These are phyloP conservation scores for Parastagonospora nodorum DNA, from an alignment of 2,329 filamentous ascomycete species.

Conservation along the genomic window DNA sequence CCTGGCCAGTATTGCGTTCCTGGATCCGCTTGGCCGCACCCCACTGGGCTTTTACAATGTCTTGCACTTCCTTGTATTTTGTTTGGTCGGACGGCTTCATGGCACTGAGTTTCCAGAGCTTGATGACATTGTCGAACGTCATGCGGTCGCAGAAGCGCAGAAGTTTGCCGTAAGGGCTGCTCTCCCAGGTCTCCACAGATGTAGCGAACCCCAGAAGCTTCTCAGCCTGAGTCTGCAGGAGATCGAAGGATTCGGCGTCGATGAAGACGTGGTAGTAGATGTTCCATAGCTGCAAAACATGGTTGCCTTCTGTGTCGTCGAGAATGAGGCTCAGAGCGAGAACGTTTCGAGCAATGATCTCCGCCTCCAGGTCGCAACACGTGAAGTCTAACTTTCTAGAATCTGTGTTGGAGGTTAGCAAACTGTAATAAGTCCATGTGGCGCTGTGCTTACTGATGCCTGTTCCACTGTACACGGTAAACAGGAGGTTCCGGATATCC, in stretches of 20 bases:
- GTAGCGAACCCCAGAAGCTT: conserved; percentile 50
- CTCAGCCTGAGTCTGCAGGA: conserved; percentile 51
- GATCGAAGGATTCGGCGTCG: conserved; percentile 40
- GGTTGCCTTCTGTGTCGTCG: conserved; percentile 42
- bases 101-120: conserved; percentile 50
- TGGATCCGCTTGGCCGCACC: not conserved
- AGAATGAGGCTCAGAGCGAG: conserved; percentile 59
- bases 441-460: not conserved
- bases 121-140: conserved; percentile 51
- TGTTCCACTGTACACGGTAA: conserved; percentile 26
- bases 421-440: no score
- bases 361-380: conserved; percentile 59
- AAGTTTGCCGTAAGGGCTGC: conserved; percentile 50
- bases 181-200: conserved; percentile 53
- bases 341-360: conserved; percentile 61
- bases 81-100: not conserved
- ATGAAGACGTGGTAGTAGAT: conserved; percentile 62
- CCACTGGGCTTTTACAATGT: not conserved
- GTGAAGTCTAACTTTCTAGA: conserved; percentile 49
- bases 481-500: conserved; percentile 63
- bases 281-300: conserved; percentile 53
- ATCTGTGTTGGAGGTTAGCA: not conserved
- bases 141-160: conserved; percentile 57
- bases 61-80: not conserved
- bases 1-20: not conserved